Conservation (phyloP, 2,329 filamentous ascomycete species). For the Ascochyta koolunga region DNA sequence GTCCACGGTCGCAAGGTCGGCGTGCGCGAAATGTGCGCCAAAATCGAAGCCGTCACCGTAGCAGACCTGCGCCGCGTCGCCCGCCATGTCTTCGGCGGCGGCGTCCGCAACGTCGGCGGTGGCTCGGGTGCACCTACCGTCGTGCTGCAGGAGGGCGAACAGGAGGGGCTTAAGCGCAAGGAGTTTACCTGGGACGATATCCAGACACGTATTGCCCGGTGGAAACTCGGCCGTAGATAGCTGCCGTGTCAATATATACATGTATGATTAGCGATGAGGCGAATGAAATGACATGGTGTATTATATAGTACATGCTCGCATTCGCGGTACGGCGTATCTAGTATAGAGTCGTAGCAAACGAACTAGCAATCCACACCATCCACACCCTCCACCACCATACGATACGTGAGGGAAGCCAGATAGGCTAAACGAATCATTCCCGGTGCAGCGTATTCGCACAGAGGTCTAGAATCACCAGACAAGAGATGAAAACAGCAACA, state of each 20-base stretch:
- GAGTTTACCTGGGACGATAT: slow-evolving; percentile 86
- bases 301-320: too few species aligned
- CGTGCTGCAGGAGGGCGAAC: slow-evolving; percentile 88
- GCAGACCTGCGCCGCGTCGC: slow-evolving; percentile 84
- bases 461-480: too few species aligned
- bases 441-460: too few species aligned
- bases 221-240: slow-evolving; percentile 75
- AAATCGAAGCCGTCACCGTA: slow-evolving; percentile 82
- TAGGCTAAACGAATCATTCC: too few species aligned
- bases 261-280: not conserved
- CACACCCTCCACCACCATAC: too few species aligned
- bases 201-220: slow-evolving; percentile 81
- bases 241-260: not conserved
- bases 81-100: slow-evolving; percentile 74
- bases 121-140: slow-evolving; percentile 92
- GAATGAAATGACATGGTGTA: too few species aligned
- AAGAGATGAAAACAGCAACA: too few species aligned
- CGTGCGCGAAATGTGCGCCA: slow-evolving; percentile 88
- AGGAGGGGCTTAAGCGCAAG: slow-evolving; percentile 70
- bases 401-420: too few species aligned
- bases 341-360: too few species aligned
- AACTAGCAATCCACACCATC: too few species aligned
- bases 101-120: slow-evolving; percentile 73
- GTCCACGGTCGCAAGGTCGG: slow-evolving; percentile 94
- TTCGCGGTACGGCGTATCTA: too few species aligned